Evolutionary conservation across 2,329 filamentous ascomycete genomes (phyloP).

Genomic region (Sordariomycetes sp.): DNA sequence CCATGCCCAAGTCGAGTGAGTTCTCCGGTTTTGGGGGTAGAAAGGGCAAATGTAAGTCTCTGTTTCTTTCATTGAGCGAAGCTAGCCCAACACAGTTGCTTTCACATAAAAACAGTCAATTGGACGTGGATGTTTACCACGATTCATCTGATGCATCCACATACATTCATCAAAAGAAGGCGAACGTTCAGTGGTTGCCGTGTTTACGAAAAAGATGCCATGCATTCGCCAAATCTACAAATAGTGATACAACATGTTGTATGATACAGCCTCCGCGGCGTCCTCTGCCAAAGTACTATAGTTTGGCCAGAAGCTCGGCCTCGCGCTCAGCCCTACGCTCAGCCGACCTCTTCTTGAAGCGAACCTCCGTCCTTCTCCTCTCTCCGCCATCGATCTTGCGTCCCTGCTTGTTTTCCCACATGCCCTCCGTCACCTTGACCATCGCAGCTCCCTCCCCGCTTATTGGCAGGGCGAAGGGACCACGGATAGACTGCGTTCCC

Average conservation of each 20-base stretch:
- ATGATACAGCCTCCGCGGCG: no score
- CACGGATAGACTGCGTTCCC: constrained; percentile 60
- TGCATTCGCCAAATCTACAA: no score
- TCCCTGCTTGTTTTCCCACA: constrained; percentile 85
- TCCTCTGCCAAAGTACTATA: constrained; percentile 14
- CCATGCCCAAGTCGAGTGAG: no score
- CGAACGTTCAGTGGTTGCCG: no score
- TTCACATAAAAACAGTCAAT: no score
- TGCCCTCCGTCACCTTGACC: constrained; percentile 71
- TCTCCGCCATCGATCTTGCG: constrained; percentile 96
- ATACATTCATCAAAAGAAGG: no score
- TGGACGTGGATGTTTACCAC: no score
- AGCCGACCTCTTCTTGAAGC: constrained; percentile 74
- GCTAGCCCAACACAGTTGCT: no score
- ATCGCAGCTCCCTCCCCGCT: constrained; percentile 55
- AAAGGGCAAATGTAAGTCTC: no score
- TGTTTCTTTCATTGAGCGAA: no score
- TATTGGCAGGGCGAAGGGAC: constrained; percentile 63
- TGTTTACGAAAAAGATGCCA: not conserved
- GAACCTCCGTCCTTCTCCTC: constrained; percentile 74
- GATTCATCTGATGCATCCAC: no score
- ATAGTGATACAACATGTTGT: constrained; percentile 2
- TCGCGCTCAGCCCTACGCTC: constrained; percentile 64
- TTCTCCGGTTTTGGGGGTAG: no score
- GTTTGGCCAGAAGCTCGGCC: constrained; percentile 22